Evolutionary conservation across 768 basidiomycete species (phyloP).

Genomic region (Kwoniella pini): DNA sequence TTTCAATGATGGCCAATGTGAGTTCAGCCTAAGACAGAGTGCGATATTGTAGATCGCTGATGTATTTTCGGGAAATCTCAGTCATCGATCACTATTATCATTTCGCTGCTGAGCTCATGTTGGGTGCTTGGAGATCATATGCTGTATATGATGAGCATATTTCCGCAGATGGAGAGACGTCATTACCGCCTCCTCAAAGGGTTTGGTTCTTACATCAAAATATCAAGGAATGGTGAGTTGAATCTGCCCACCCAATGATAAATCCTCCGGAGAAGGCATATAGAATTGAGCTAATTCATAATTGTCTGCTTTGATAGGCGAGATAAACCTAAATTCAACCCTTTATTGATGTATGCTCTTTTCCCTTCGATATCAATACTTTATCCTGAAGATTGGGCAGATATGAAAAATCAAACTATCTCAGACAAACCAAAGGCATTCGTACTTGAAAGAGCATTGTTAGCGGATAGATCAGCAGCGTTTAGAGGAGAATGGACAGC

Average conservation of each 20-base stretch:
- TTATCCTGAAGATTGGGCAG: constrained; percentile 72
- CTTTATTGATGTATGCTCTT: constrained; percentile 71
- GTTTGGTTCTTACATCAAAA: constrained; percentile 65
- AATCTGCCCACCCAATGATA: background rate
- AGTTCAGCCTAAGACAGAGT: too few species aligned
- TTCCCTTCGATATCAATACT: constrained; percentile 63
- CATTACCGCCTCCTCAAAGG: constrained; percentile 63
- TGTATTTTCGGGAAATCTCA: too few species aligned
- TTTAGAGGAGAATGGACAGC: constrained; percentile 69
- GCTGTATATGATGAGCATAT: constrained; percentile 46
- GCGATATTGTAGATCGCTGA: too few species aligned
- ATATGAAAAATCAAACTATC: constrained; percentile 59
- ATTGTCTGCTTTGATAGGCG: constrained; percentile 59
- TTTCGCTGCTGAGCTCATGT: constrained; percentile 75
- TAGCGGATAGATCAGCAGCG: constrained; percentile 75
- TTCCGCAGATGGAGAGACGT: constrained; percentile 53
- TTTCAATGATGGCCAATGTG: constrained; percentile 58
- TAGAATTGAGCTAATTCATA: background rate
- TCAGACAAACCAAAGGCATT: constrained; percentile 58
- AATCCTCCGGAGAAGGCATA: background rate
- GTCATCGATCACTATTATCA: constrained; percentile 86
- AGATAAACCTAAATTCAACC: constrained; percentile 75
- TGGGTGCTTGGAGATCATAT: constrained; percentile 73
- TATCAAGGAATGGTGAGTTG: constrained; percentile 44
- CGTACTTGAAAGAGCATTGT: constrained; percentile 69